Base-by-base conservation (phyloP, 371 early-diverging fungal genomes). In the Mortierella sp. region DNA sequence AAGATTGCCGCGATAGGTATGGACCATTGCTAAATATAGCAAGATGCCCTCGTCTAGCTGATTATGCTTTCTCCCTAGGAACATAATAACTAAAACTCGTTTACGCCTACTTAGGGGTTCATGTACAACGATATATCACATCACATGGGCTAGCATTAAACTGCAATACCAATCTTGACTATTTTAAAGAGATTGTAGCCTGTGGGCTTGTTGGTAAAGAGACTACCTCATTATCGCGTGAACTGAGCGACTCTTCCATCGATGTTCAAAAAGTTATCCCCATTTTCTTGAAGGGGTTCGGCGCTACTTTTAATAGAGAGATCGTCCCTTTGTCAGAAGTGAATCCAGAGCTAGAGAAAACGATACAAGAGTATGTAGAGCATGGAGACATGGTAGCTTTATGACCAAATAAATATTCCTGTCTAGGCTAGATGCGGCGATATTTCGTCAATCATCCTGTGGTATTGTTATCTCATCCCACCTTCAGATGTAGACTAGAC, bases 111-210 rank as follows among this genome's bases (percentile, higher is more conserved):
- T n/a, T 85, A 90, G 96, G 98, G 29, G 92, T 97, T n/a, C 96
- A 96, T 64, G 88, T 97, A 4, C 92, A 92, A 61, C 86, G 93
- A 5, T 95, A 95, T 77, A 91, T 98, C n/a, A 96, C 97, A 17
- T 91, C 89, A 12, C 98, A 98, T 83, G 99, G 99, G 4, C 88
- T 98, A 62, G 97, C 98, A 0, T 85, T 98, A 37, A 98, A 98
- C 76, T 96, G 96, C 82, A 88, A 92, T 70, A 91, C 93, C 0
- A 96, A 97, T 81, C 84, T 98, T 51, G 53, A 47, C 9, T 97
- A 94, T 93, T 98, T 93, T 76, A 77, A 92, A 12, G 88, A 96
- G 60, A 97, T 98, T 70, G 89, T 98, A 2, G 95, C 98, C 0
- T 98, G 98, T 75, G 98, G 98, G 0, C 70, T 98, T 23, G 76